Conservation (phyloP, 2,329 filamentous ascomycete species). For the Rutstroemia sp. region DNA sequence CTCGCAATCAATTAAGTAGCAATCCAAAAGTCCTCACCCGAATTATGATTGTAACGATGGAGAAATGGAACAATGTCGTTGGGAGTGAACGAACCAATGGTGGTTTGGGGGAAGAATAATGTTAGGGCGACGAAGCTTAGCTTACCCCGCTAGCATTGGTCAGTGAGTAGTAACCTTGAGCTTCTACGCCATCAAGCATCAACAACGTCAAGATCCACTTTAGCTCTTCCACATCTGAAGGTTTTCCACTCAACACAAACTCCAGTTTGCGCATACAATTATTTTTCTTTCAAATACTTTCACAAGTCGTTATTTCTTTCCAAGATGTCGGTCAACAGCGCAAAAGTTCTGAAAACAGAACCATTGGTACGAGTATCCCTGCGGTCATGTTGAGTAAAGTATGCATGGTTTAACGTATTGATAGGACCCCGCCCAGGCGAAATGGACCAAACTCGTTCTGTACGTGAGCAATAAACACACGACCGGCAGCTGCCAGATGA, state of each 20-base stretch:
- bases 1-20: no score
- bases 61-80: no score
- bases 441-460: constrained; percentile 54
- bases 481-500: background rate
- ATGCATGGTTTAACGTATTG: background rate
- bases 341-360: constrained; percentile 5
- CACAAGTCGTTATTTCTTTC: background rate
- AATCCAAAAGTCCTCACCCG: no score
- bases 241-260: background rate
- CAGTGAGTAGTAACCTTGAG: no score
- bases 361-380: background rate
- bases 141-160: background rate
- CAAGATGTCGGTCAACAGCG: constrained; percentile 1
- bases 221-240: constrained; percentile 2
- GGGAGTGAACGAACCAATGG: no score
- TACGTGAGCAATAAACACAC: constrained; percentile 28
- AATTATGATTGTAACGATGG: no score
- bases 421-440: constrained; percentile 37
- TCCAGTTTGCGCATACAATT: background rate
- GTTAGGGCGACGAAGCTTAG: background rate
- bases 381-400: background rate
- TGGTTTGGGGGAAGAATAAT: background rate
- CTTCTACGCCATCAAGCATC: background rate
- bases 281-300: background rate
- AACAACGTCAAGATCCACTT: constrained; percentile 1